phyloP scores from a whole-genome alignment of 1,139 yeast species.

The Hansenula sp. region DNA sequence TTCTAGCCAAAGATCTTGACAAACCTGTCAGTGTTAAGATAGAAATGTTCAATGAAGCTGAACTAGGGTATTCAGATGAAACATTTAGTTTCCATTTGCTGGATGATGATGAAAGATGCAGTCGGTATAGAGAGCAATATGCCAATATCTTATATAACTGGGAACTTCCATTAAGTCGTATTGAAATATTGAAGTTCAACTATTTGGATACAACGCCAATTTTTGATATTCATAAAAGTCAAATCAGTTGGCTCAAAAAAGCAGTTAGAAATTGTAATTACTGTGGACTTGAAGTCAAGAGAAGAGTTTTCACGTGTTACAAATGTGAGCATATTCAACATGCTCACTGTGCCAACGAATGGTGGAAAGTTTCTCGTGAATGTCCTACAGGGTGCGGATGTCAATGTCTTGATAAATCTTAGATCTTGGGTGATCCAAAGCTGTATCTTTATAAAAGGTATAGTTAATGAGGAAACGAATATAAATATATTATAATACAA shows the following conservation, averaged over 20 bases:
- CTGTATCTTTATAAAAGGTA: too few relatives aligned
- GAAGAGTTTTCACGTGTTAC: slow-evolving; percentile 64
- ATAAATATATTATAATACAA: too few relatives aligned
- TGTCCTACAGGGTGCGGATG: slow-evolving; percentile 96
- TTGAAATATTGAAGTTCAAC: slow-evolving; percentile 75
- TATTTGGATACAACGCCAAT: slow-evolving; percentile 27
- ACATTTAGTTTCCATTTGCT: slow-evolving; percentile 44
- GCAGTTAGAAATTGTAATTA: slow-evolving; percentile 47
- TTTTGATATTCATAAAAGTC: slow-evolving; percentile 19
- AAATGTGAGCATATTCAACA: slow-evolving; percentile 79
- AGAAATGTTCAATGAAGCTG: slow-evolving; percentile 52
- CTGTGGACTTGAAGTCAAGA: slow-evolving; percentile 58
- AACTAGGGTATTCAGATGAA: slow-evolving; percentile 48
- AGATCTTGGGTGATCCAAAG: too few relatives aligned
- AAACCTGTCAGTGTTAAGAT: slow-evolving; percentile 35
- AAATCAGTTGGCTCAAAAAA: slow-evolving; percentile 11
- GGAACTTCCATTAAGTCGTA: slow-evolving; percentile 76
- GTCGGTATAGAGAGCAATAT: slow-evolving; percentile 61
- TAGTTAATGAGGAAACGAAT: too few relatives aligned
- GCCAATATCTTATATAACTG: slow-evolving; percentile 78
- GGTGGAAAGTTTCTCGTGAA: slow-evolving; percentile 68
- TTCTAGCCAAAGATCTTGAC: slow-evolving; percentile 10
- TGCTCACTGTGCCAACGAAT: slow-evolving; percentile 68
- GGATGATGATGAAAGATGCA: slow-evolving; percentile 40
- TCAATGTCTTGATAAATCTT: slow-evolving; percentile 40